Conservation (phyloP, 2,329 filamentous ascomycete species). For the Epichloe scottii region DNA sequence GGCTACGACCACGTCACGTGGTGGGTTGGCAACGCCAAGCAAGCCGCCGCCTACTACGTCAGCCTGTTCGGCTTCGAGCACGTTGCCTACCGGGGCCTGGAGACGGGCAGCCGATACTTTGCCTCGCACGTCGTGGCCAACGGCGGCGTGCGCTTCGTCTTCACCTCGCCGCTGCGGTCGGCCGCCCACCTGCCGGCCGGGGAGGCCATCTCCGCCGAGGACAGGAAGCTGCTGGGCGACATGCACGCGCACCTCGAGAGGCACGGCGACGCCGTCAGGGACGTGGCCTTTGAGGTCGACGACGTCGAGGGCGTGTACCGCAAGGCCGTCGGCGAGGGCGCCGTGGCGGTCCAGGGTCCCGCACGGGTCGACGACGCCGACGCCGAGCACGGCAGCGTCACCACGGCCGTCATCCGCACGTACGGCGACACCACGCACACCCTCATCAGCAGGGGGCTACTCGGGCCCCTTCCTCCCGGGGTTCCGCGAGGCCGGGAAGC, state of each 20-base stretch:
- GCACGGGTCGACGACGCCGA: slow-evolving; percentile 29
- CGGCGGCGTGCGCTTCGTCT: slow-evolving; percentile 65
- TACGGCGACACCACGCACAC: slow-evolving; percentile 96
- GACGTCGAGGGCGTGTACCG: slow-evolving; percentile 69
- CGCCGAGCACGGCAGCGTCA: slow-evolving; percentile 52
- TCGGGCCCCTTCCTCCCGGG: slow-evolving; percentile 71
- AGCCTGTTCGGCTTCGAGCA: slow-evolving; percentile 75
- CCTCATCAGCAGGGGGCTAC: slow-evolving; percentile 65
- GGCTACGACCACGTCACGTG: slow-evolving; percentile 91
- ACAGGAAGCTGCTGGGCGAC: slow-evolving; percentile 53
- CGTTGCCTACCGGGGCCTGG: slow-evolving; percentile 75
- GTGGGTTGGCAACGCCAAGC: slow-evolving; percentile 96
- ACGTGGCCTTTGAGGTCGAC: slow-evolving; percentile 91
- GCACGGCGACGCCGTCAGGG: slow-evolving; percentile 89
- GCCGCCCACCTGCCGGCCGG: slow-evolving; percentile 39
- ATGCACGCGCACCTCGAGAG: slow-evolving; percentile 74
- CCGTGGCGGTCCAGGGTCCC: slow-evolving; percentile 51
- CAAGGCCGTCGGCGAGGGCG: slow-evolving; percentile 55
- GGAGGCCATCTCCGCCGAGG: slow-evolving; percentile 49
- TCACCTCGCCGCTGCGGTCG: slow-evolving; percentile 69
- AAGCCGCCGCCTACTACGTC: slow-evolving; percentile 81
- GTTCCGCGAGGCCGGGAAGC: slow-evolving; percentile 56
- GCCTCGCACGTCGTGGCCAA: slow-evolving; percentile 79
- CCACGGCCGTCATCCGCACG: slow-evolving; percentile 70
- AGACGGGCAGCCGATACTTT: slow-evolving; percentile 71